These are phyloP conservation scores for Pseudocercospora vitis DNA, from an alignment of 2,329 filamentous ascomycete species.

Conservation along the genomic window DNA sequence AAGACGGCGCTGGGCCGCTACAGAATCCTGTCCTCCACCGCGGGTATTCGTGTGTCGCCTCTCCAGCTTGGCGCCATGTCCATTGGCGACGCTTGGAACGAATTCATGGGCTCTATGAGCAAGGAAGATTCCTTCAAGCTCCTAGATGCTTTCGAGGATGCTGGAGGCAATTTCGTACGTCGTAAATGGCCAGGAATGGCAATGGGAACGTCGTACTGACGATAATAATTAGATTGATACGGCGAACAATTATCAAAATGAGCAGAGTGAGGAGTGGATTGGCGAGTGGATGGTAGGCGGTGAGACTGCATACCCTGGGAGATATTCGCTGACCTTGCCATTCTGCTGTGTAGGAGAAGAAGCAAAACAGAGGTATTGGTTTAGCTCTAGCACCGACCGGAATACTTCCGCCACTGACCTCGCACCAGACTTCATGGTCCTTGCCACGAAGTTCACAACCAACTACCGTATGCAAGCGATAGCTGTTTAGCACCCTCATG, in stretches of 20 bases:
- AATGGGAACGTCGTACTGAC: background rate
- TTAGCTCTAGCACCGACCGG: background rate
- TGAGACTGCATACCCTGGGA: too few relatives aligned
- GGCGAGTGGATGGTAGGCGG: constrained; percentile 52
- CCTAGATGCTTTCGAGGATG: constrained; percentile 38
- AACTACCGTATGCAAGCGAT: constrained; percentile 33
- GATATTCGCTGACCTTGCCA: constrained; percentile 45
- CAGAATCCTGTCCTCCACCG: constrained; percentile 53
- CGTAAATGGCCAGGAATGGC: too few relatives aligned
- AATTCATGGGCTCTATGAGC: constrained; percentile 63
- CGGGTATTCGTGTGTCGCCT: constrained; percentile 49
- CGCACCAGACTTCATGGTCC: constrained; percentile 38
- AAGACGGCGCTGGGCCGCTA: constrained; percentile 60
- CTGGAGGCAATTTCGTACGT: constrained; percentile 42
- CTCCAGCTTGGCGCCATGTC: constrained; percentile 26
- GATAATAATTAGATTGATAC: constrained; percentile 28
- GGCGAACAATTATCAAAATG: constrained; percentile 43
- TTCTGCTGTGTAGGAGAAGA: too few relatives aligned
- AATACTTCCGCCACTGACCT: constrained; percentile 27
- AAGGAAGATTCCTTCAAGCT: constrained; percentile 63
- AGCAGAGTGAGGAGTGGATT: constrained; percentile 46
- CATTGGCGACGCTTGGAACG: constrained; percentile 50
- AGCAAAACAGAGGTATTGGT: constrained; percentile 33
- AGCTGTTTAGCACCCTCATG: too few relatives aligned
- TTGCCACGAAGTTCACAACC: constrained; percentile 45